Percentiles rank a stretch among this genome's conserved stretches.
Conservation (phyloP, 2,329 filamentous ascomycete species). For the Fusarium torreyae region DNA sequence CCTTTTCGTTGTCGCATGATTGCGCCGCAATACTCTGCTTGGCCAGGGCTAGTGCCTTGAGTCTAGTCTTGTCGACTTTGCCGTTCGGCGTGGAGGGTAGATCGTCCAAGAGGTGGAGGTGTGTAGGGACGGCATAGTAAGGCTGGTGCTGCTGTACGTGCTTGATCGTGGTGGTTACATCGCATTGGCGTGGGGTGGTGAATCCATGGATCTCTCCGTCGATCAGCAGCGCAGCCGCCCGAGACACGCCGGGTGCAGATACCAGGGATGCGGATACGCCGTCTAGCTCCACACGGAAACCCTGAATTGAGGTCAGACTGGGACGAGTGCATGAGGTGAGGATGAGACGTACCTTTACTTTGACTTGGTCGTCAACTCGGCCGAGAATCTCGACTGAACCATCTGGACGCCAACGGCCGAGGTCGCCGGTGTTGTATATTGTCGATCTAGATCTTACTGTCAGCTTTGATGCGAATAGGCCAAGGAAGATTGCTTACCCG, state of each 20-base stretch:
- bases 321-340: not conserved
- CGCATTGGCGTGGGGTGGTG: slow-evolving; percentile 57
- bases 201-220: slow-evolving; percentile 67
- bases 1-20: slow-evolving; percentile 16
- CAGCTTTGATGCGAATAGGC: not conserved
- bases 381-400: slow-evolving; percentile 70
- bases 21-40: slow-evolving; percentile 14
- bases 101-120: slow-evolving; percentile 59
- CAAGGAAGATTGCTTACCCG: slow-evolving; percentile 58
- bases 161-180: slow-evolving; percentile 57
- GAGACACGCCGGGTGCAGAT: slow-evolving; percentile 61
- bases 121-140: slow-evolving; percentile 69
- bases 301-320: slow-evolving; percentile 52
- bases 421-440: slow-evolving; percentile 74
- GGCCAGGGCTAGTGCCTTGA: slow-evolving; percentile 55
- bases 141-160: slow-evolving; percentile 63
- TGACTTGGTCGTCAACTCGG: slow-evolving; percentile 73
- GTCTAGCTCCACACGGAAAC: slow-evolving; percentile 73
- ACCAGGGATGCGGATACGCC: slow-evolving; percentile 68
- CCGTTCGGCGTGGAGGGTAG: slow-evolving; percentile 69
- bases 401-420: slow-evolving; percentile 68
- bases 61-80: slow-evolving; percentile 68
- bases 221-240: slow-evolving; percentile 64
- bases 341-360: slow-evolving; percentile 64
- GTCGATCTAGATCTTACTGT: slow-evolving; percentile 15